phyloP scores from a whole-genome alignment of 140 eudicot species.

The Anethum foeniculum region DNA sequence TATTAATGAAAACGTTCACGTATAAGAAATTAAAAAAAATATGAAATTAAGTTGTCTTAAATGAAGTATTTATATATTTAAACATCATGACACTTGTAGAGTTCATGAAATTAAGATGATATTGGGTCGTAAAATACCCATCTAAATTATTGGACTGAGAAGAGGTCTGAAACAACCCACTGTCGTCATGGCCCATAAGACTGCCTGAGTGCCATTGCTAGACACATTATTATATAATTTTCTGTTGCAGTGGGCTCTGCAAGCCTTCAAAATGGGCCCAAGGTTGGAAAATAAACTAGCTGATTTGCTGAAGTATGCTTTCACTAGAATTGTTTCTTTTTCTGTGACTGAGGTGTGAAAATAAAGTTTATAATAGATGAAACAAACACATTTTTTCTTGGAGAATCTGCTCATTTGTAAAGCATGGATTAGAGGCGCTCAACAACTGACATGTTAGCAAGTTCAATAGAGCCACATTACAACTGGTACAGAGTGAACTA shows the following conservation, averaged over 20 bases:
- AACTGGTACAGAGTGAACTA: not conserved
- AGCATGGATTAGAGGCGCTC: not conserved
- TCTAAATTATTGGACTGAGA: not conserved
- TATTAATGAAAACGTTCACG: not conserved
- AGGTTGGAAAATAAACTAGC: not conserved
- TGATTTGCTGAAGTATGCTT: not conserved
- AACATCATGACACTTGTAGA: not conserved
- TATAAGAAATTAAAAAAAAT: no score
- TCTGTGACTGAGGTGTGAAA: no score
- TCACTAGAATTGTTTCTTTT: no score
- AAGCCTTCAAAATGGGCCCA: not conserved
- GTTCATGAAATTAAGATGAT: not conserved
- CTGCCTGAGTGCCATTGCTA: not conserved
- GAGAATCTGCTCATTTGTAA: not conserved
- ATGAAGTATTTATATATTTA: no score
- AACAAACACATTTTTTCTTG: not conserved
- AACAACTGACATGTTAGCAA: not conserved
- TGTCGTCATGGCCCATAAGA: not conserved
- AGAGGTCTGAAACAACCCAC: not conserved
- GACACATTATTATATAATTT: not conserved
- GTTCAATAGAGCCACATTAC: not conserved
- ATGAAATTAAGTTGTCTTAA: not conserved
- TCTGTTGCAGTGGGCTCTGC: not conserved
- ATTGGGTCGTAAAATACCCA: not conserved
- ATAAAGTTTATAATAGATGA: not conserved